Conservation (phyloP, 176 grass and related monocot genomes). For the Sorghum bicolor region Sorghum_bicolor_NCBIv3 NC_012873.2:42723001-42723500, state of each 20-base stretch:
- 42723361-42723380: neutral
- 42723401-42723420: neutral
- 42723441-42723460: neutral
- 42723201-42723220: conserved; percentile 34
- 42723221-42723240: conserved; percentile 95
- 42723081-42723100: conserved; percentile 84
- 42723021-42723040: conserved; percentile 89
- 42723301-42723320: conserved; percentile 90
- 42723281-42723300: conserved; percentile 75
- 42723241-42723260: conserved; percentile 77
- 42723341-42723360: conserved; percentile 15
- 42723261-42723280: conserved; percentile 91
- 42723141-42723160: conserved; percentile 43
- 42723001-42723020: conserved; percentile 67
- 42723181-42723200: neutral
- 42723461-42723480: too few relatives aligned
- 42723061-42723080: conserved; percentile 70
- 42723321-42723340: conserved; percentile 85
- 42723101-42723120: conserved; percentile 70
- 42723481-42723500: conserved; percentile 8
- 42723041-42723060: conserved; percentile 88
- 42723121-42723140: conserved; percentile 99
- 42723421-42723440: neutral
- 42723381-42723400: conserved; percentile 14
- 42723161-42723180: neutral